Evolutionary conservation across 495 filamentous ascomycete genomes (phyloP).

Genomic region (Monascus purpureus): DNA sequence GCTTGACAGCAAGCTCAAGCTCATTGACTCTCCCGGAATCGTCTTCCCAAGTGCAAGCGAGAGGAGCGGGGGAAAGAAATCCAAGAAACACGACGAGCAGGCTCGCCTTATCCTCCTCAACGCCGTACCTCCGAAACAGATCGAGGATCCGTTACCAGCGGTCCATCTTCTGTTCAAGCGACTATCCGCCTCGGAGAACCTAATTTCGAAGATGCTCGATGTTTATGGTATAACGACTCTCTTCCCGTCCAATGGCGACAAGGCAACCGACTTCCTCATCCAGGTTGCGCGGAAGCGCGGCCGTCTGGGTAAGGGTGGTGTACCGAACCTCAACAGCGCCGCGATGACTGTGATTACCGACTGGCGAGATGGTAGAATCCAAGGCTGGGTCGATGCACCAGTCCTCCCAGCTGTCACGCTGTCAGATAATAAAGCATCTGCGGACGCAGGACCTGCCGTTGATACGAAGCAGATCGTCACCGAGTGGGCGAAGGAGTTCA

Average conservation of each 20-base stretch:
- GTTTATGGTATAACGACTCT: slow-evolving; percentile 73
- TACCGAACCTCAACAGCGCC: slow-evolving; percentile 77
- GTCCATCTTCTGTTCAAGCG: slow-evolving; percentile 68
- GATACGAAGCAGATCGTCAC: slow-evolving; percentile 80
- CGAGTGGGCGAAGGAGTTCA: slow-evolving; percentile 92
- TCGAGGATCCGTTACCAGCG: slow-evolving; percentile 78
- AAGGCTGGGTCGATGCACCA: slow-evolving; percentile 79
- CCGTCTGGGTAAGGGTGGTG: slow-evolving; percentile 72
- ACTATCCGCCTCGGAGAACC: slow-evolving; percentile 53
- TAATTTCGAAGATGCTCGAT: slow-evolving; percentile 61
- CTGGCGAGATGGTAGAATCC: slow-evolving; percentile 90
- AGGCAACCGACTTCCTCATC: slow-evolving; percentile 83
- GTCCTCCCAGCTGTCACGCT: slow-evolving; percentile 38
- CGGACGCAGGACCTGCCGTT: slow-evolving; percentile 17
- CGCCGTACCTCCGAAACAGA: slow-evolving; percentile 84
- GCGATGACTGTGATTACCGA: slow-evolving; percentile 89
- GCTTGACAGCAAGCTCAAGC: slow-evolving; percentile 84
- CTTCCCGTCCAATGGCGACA: slow-evolving; percentile 50
- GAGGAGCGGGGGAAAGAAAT: slow-evolving; percentile 41
- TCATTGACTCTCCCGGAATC: slow-evolving; percentile 92
- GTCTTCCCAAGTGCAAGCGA: slow-evolving; percentile 58
- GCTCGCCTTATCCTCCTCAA: slow-evolving; percentile 80
- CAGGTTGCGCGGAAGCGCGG: slow-evolving; percentile 91
- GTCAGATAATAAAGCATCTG: slow-evolving; percentile 14
- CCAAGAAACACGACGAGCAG: slow-evolving; percentile 47